Conservation (phyloP, 164 flowering plant species). For the Aristolochia contorta region DNA sequence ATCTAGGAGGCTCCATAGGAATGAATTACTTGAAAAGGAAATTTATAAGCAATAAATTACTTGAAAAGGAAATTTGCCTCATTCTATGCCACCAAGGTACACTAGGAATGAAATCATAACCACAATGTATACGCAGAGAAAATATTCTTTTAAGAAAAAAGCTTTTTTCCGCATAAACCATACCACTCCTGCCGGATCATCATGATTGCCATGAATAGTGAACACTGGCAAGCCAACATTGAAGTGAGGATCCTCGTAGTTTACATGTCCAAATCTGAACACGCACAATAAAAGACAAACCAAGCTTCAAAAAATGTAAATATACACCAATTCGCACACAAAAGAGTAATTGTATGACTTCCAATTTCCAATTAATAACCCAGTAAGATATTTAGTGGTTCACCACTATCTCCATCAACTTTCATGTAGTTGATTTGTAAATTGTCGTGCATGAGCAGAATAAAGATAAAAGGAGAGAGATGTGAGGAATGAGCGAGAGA, state of each 20-base stretch:
- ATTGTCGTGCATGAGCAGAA: not conserved
- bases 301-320: not conserved
- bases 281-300: constrained; percentile 2
- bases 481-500: not conserved
- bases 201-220: constrained; percentile 98
- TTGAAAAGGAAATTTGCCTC: too few relatives aligned
- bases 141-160: not conserved
- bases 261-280: constrained; percentile 94
- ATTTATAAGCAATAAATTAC: too few relatives aligned
- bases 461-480: not conserved
- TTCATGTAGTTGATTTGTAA: too few relatives aligned
- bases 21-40: too few relatives aligned
- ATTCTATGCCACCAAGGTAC: too few relatives aligned
- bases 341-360: too few relatives aligned
- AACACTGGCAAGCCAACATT: constrained; percentile 98
- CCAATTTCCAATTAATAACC: too few relatives aligned
- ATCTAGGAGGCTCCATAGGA: too few relatives aligned
- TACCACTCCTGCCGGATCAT: constrained; percentile 99
- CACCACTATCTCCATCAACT: too few relatives aligned
- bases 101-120: too few relatives aligned
- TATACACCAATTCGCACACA: not conserved
- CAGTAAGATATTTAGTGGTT: too few relatives aligned
- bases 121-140: too few relatives aligned
- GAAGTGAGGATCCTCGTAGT: constrained; percentile 97
- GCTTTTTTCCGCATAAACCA: constrained; percentile 5